Evolutionary conservation across 371 early-diverging fungal species (phyloP).

Genomic region (Mortierella sp.): DNA sequence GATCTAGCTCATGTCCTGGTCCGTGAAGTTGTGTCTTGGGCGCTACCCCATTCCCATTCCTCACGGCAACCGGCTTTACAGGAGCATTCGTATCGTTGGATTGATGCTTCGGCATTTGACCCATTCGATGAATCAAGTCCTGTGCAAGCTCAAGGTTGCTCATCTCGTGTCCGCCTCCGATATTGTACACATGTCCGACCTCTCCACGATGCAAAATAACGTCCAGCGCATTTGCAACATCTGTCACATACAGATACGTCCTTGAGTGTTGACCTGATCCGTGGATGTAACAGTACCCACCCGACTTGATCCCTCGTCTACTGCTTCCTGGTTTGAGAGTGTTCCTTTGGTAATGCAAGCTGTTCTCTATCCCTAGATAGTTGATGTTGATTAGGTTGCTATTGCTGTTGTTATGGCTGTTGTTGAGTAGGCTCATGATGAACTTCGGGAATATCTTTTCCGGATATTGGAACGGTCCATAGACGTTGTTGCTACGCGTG

Average conservation of each 20-base stretch:
- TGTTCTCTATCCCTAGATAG: neutral
- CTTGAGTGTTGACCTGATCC: slow-evolving; percentile 84
- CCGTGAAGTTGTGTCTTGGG: neutral
- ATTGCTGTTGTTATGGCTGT: slow-evolving; percentile 20
- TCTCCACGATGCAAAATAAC: slow-evolving; percentile 73
- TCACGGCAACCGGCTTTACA: too few relatives aligned
- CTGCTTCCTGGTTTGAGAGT: neutral
- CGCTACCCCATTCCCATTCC: neutral
- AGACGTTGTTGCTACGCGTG: slow-evolving; percentile 88
- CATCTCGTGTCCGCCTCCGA: slow-evolving; percentile 82
- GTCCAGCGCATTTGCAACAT: slow-evolving; percentile 81
- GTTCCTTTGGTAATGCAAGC: neutral
- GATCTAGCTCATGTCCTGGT: neutral
- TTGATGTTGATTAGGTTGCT: neutral
- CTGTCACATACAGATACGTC: slow-evolving; percentile 83
- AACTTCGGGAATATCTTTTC: slow-evolving; percentile 93
- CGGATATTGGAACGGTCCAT: slow-evolving; percentile 89
- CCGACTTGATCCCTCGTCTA: neutral
- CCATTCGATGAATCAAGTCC: slow-evolving; percentile 67
- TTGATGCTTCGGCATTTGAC: neutral
- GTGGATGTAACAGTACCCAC: slow-evolving; percentile 71
- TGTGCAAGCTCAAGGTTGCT: slow-evolving; percentile 78
- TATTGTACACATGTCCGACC: slow-evolving; percentile 86
- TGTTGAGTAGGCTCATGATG: slow-evolving; percentile 74
- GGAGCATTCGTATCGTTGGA: too few relatives aligned